phyloP scores from a whole-genome alignment of 2,329 filamentous ascomycete genomes.

The Ambrosiella xylebori region DNA sequence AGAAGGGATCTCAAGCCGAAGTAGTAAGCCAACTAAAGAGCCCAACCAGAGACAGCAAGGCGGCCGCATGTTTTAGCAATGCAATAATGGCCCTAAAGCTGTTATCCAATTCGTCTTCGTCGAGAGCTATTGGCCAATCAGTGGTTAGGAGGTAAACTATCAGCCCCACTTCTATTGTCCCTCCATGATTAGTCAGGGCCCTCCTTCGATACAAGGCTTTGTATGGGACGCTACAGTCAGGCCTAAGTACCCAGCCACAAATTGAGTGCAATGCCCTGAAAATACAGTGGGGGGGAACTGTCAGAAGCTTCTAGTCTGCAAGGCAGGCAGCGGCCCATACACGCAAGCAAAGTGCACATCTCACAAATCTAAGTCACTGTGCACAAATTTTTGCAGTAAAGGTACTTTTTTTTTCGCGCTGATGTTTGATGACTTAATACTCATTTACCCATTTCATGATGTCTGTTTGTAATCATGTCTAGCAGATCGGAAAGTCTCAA shows the following conservation, averaged over 20 bases:
- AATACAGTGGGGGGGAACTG: slow-evolving; percentile 1
- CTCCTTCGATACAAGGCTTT: background rate
- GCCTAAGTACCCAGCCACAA: slow-evolving; percentile 8
- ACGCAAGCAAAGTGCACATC: slow-evolving; percentile 7
- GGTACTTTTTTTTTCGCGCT: background rate
- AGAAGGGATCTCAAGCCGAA: background rate
- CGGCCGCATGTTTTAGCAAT: background rate
- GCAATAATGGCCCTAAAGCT: background rate
- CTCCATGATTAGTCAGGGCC: slow-evolving; percentile 10
- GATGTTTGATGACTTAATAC: no score
- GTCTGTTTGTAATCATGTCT: no score
- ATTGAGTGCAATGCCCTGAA: background rate
- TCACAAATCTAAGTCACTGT: slow-evolving; percentile 1
- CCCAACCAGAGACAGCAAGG: background rate
- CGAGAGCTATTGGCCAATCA: background rate
- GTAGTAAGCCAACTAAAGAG: background rate
- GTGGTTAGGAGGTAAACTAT: background rate
- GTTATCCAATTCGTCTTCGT: slow-evolving; percentile 1
- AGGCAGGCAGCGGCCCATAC: slow-evolving; percentile 8
- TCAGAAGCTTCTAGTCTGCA: slow-evolving; percentile 11
- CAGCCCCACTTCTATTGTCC: slow-evolving; percentile 6
- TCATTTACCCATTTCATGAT: no score
- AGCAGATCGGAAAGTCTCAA: no score
- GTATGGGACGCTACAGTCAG: background rate
- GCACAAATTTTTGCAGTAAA: background rate